A percentile compares a stretch with the other conserved stretches of the same genome.
Conservation (phyloP, 345 rosid species). For the Boechera divaricarpa region DNA sequence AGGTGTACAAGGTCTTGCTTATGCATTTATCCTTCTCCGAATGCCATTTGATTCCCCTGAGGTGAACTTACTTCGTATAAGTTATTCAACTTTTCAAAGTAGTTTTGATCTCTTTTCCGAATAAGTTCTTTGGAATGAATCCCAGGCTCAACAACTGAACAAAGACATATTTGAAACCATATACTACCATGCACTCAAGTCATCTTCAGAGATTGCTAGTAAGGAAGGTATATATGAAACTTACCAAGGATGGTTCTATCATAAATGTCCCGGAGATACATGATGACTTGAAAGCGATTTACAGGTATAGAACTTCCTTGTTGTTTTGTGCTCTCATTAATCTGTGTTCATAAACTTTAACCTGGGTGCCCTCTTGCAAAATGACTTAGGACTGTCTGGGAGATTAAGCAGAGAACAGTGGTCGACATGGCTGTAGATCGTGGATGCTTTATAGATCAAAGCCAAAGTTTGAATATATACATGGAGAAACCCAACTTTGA, state of each 20-base stretch:
- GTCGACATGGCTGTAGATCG: background rate
- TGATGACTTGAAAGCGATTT: background rate
- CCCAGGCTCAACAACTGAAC: background rate
- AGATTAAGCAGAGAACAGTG: background rate
- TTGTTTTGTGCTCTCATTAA: background rate
- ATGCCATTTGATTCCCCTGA: constrained; percentile 90
- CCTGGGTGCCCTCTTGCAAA: background rate
- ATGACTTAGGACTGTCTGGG: background rate
- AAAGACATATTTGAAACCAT: constrained; percentile 83
- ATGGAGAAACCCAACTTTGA: constrained; percentile 90
- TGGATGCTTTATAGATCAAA: constrained; percentile 92
- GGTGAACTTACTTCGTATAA: constrained; percentile 47
- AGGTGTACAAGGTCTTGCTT: constrained; percentile 97
- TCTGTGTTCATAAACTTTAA: background rate
- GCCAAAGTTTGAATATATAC: constrained; percentile 93
- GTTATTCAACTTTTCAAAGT: background rate
- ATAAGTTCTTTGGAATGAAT: background rate
- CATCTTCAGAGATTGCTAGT: constrained; percentile 74
- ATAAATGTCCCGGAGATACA: background rate
- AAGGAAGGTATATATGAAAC: constrained; percentile 83
- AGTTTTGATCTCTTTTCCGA: constrained; percentile 35
- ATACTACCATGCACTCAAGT: constrained; percentile 79
- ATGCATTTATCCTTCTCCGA: constrained; percentile 86
- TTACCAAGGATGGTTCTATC: constrained; percentile 51
- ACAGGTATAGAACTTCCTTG: background rate